Conservation (phyloP, 768 basidiomycete genomes). For the Coprinopsis strossmayeri region DNA sequence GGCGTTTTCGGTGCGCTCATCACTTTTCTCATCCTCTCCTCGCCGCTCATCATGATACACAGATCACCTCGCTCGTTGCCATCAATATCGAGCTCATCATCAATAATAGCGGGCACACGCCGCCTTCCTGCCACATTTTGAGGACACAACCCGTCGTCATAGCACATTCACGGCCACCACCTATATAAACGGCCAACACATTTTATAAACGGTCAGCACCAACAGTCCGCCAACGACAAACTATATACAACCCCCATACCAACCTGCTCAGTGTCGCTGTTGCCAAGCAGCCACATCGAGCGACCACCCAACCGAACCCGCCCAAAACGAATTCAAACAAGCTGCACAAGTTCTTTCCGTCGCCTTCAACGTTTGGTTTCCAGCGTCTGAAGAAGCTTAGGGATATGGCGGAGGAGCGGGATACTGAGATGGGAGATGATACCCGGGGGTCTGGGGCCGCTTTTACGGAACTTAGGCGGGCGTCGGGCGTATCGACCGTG, state of each 20-base stretch:
- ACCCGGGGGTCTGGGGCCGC: background rate
- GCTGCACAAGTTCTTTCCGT: background rate
- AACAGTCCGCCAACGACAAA: too few species aligned
- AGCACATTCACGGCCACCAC: background rate
- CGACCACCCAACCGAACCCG: background rate
- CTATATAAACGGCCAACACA: background rate
- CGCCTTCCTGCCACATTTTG: background rate
- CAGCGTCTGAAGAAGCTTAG: conserved; percentile 1
- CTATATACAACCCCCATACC: too few species aligned
- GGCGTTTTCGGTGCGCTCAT: background rate
- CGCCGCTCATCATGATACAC: background rate
- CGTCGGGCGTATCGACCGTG: background rate
- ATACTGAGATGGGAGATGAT: conserved; percentile 10
- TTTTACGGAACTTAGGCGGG: background rate
- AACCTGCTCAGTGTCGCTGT: background rate
- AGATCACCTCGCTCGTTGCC: background rate
- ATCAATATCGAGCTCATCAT: conserved; percentile 3
- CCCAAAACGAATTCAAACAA: background rate
- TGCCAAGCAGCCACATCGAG: background rate
- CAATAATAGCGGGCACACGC: conserved; percentile 1
- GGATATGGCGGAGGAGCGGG: background rate
- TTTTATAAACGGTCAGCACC: too few species aligned
- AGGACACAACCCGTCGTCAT: background rate
- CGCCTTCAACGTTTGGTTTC: conserved; percentile 4
- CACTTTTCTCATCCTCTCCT: background rate